Evolutionary conservation across 257 asterid genomes (phyloP).

Genomic region (Coffea canephora): DNA sequence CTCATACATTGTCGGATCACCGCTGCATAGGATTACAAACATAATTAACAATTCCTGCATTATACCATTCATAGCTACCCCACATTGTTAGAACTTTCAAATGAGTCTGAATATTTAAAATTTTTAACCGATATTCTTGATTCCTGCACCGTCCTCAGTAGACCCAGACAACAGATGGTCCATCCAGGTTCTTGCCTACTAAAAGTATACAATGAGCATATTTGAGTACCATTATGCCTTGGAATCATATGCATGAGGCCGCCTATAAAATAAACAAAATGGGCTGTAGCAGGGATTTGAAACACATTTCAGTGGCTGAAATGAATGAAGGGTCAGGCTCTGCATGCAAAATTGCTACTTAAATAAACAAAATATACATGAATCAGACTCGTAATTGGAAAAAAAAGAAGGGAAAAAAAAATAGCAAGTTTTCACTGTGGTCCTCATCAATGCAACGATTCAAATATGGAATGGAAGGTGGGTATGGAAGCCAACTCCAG

Average conservation of each 20-base stretch:
- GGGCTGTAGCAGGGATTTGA: not conserved
- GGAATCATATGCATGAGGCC: conserved; percentile 27
- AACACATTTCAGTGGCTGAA: conserved; percentile 7
- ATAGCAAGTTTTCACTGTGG: conserved; percentile 29
- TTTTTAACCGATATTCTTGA: not conserved
- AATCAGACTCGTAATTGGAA: not conserved
- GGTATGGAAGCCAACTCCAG: conserved; percentile 47
- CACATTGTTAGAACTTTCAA: not conserved
- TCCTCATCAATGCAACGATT: conserved; percentile 47
- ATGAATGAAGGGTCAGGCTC: not conserved
- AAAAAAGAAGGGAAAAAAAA: not conserved
- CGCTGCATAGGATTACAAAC: conserved; percentile 38
- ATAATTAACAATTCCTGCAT: not conserved
- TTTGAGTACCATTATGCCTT: conserved; percentile 28
- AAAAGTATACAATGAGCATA: not conserved
- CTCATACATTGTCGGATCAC: conserved; percentile 97
- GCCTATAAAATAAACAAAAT: not conserved
- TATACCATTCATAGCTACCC: no score
- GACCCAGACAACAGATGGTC: conserved; percentile 6
- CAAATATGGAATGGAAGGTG: conserved; percentile 45
- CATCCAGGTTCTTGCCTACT: conserved; percentile 2
- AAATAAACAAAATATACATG: not conserved
- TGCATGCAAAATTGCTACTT: not conserved
- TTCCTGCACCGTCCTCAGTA: not conserved
- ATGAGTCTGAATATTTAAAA: not conserved